phyloP scores from a whole-genome alignment of 1,284 basidiomycete genomes.

The Neolentinus lepideus region DNA sequence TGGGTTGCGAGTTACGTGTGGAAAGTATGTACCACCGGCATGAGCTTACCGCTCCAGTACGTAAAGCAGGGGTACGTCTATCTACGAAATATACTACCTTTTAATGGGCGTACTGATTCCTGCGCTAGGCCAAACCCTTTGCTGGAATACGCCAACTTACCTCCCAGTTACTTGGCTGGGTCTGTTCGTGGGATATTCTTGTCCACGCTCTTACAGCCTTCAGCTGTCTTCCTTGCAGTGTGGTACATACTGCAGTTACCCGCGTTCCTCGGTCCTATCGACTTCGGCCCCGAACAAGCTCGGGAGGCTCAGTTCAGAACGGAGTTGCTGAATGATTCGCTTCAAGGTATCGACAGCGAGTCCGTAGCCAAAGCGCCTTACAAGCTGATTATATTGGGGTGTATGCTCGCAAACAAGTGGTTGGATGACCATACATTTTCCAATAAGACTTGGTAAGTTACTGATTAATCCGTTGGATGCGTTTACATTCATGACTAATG shows the following conservation, averaged over 20 bases:
- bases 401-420: constrained; percentile 90
- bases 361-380: constrained; percentile 56
- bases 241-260: constrained; percentile 82
- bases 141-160: constrained; percentile 35
- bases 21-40: constrained; percentile 68
- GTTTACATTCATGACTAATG: constrained; percentile 3
- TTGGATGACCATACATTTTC: constrained; percentile 89
- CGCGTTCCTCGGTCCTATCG: constrained; percentile 41
- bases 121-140: constrained; percentile 18
- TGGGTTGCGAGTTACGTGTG: constrained; percentile 75
- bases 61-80: constrained; percentile 21
- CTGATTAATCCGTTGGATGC: neutral
- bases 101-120: constrained; percentile 9
- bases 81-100: neutral
- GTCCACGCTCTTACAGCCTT: constrained; percentile 76
- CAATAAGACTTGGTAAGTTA: constrained; percentile 81
- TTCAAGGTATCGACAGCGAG: constrained; percentile 39
- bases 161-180: constrained; percentile 49
- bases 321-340: constrained; percentile 48
- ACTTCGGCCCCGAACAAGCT: constrained; percentile 42
- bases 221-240: constrained; percentile 70
- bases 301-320: constrained; percentile 60
- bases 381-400: constrained; percentile 73
- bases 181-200: constrained; percentile 66
- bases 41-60: constrained; percentile 40